Evolutionary conservation across 331 rosid species (phyloP).

Genomic region (Ulmus americana): DNA sequence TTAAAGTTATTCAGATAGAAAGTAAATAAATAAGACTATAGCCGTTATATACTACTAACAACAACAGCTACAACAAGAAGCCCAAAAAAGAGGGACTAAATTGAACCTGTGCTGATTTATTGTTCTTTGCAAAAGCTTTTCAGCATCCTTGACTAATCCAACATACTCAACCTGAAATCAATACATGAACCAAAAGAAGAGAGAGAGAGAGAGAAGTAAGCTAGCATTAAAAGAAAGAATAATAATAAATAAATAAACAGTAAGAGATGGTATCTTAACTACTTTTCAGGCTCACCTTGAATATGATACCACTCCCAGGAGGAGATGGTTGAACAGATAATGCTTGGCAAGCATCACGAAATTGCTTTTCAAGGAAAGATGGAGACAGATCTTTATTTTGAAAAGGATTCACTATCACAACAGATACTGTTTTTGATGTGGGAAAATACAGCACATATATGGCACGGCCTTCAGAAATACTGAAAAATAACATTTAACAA

Average conservation of each 20-base stretch:
- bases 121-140: conserved; percentile 57
- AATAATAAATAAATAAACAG: not conserved
- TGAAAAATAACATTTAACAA: conserved; percentile 32
- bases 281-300: conserved; percentile 45
- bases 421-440: conserved; percentile 50
- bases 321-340: conserved; percentile 58
- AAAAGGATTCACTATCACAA: conserved; percentile 81
- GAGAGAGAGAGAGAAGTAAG: conserved; percentile 19
- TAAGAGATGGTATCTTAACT: not conserved
- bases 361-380: conserved; percentile 69
- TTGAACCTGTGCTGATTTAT: conserved; percentile 69
- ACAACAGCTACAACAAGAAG: not conserved
- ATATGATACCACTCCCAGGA: conserved; percentile 42
- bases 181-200: conserved; percentile 15
- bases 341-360: conserved; percentile 71
- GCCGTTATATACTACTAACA: not conserved
- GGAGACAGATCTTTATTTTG: conserved; percentile 81
- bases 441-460: conserved; percentile 70
- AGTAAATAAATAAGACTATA: not conserved
- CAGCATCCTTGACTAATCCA: conserved; percentile 75
- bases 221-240: not conserved
- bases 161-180: conserved; percentile 76
- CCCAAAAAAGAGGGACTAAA: conserved; percentile 3
- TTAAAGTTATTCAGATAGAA: not conserved
- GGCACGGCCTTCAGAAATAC: conserved; percentile 85